Percentiles rank a stretch among this genome's conserved stretches.
Evolutionary conservation across 352 stramenopile species (phyloP).

Genomic region (Pythium rishiriense): DNA sequence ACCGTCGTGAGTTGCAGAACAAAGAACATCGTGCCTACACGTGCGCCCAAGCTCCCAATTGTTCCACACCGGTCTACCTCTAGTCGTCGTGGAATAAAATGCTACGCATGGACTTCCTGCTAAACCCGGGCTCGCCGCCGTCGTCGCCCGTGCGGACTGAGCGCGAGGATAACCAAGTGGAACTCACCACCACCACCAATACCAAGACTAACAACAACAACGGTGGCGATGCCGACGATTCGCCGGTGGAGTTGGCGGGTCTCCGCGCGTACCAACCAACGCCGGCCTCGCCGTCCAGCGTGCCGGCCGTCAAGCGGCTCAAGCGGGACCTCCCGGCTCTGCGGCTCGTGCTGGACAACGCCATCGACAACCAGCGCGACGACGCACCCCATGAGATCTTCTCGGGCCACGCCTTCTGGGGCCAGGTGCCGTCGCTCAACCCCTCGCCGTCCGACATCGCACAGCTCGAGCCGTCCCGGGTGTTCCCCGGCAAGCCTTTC

Average conservation of each 20-base stretch:
- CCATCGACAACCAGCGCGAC: conserved; percentile 23
- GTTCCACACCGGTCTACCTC: too few species aligned
- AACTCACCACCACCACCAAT: background rate
- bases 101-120: conserved; percentile 25
- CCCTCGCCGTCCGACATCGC: conserved; percentile 16
- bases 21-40: too few species aligned
- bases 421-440: conserved; percentile 22
- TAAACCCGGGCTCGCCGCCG: conserved; percentile 24
- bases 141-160: conserved; percentile 10
- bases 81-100: too few species aligned
- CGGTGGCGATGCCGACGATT: too few species aligned
- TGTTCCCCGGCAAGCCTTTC: background rate
- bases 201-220: too few species aligned
- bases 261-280: background rate
- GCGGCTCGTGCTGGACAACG: conserved; percentile 19
- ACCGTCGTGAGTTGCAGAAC: too few species aligned
- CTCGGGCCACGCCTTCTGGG: conserved; percentile 28
- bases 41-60: too few species aligned
- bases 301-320: conserved; percentile 17
- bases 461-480: background rate
- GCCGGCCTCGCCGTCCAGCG: background rate
- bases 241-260: too few species aligned
- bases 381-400: conserved; percentile 26
- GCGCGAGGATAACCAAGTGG: background rate
- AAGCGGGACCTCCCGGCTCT: conserved; percentile 19